These are phyloP conservation scores for Hypoxylon sp. DNA, from an alignment of 2,329 filamentous ascomycete species.

Conservation along the genomic window DNA sequence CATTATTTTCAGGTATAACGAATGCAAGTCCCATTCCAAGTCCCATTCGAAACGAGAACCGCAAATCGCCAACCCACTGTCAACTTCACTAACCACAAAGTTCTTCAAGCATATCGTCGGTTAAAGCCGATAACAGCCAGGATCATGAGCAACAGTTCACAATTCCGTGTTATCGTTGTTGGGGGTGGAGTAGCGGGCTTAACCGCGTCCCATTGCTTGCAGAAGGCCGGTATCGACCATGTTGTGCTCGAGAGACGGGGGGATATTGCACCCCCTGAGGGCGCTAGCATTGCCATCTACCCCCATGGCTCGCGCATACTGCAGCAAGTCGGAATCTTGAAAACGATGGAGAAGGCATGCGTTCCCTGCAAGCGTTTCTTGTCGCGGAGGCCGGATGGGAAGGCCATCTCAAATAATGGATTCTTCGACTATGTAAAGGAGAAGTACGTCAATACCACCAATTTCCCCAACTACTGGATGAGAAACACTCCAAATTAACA, in stretches of 20 bases:
- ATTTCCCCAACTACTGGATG: not conserved
- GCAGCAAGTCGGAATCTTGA: conserved; percentile 28
- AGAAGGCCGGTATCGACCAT: conserved; percentile 39
- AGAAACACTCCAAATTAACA: not conserved
- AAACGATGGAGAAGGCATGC: not conserved
- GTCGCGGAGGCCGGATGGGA: conserved; percentile 7
- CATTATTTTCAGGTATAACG: conserved; percentile 4
- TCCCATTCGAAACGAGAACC: not conserved
- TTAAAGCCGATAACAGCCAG: not conserved
- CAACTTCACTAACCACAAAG: not conserved
- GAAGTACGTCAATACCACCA: not conserved
- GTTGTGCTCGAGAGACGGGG: conserved; percentile 33
- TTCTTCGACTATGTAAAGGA: conserved; percentile 1
- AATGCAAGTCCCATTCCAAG: not conserved
- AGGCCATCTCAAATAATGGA: not conserved
- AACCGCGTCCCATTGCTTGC: conserved; percentile 29
- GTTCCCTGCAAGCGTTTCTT: not conserved
- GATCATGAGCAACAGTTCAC: not conserved
- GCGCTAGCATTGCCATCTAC: conserved; percentile 35
- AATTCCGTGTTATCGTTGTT: conserved; percentile 32
- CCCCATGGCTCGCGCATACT: conserved; percentile 33
- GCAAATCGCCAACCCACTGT: not conserved
- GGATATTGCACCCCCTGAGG: conserved; percentile 25
- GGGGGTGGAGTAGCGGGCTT: conserved; percentile 37
- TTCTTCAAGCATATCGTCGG: not conserved